Evolutionary conservation across 345 rosid species (phyloP), one percentile per base, ranked within the genome.

Genomic region (Pistacia atlantica): DNA sequence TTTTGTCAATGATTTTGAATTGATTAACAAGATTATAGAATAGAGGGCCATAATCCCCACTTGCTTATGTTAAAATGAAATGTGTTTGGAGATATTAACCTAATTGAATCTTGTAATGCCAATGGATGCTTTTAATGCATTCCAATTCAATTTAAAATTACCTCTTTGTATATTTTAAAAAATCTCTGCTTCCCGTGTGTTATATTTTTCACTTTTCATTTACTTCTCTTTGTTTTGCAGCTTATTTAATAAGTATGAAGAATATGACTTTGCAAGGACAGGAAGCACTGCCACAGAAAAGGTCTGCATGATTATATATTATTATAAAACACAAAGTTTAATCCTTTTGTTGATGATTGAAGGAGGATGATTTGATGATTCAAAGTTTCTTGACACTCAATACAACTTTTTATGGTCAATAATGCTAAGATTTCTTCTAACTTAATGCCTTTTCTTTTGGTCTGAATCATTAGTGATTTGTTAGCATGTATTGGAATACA

Each of bases 221-320:
- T 25, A 25, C 25, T 25, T 25, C 0, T 9, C 45, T 59, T 68
- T 18, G 10, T 71, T 64, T 80, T 71, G 79, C 92, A 97, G 99
- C 76, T 66, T 92, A 51, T 94, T 97, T 71, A 88, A 89, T 60
- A 86, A 90, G 63, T 97, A 84, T 69, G 95, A 97, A 79, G 99
- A 89, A 75, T 81, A 81, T 5, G 95, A 91, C 83, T 97, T 88
- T 88, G 95, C 98, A 17, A 91, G 87, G 81, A 97, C 98, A 0
- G 98, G 99, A 79, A 91, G 83, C 86, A 80, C 45, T 57, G 94
- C 97, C 8, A 80, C 80, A 1, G 93, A 94, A 84, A 94, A 83
- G 97, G 98, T 93, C 31, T 71, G 75, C 11, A 18, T 18, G 22
- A 51, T 20, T 73, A 20, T 25, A 35, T 57, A 4, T 51, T 11